Percentiles rank a stretch among this genome's conserved stretches.
Evolutionary conservation across 2,329 filamentous ascomycete species (phyloP).

Genomic region (Beauveria sp.): DNA sequence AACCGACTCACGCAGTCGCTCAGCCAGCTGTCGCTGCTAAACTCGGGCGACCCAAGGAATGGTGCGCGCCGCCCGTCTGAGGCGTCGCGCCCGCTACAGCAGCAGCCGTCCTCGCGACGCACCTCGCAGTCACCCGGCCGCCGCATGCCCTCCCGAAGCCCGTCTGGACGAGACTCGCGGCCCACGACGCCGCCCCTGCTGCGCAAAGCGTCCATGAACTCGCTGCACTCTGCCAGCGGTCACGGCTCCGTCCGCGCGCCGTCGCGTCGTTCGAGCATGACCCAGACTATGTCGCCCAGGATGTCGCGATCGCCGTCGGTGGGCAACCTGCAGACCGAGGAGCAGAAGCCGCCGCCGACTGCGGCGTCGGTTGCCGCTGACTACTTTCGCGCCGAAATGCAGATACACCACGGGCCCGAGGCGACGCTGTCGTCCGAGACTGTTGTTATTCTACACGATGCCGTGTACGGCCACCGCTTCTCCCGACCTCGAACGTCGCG

Average conservation of each 20-base stretch:
- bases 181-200: conserved; percentile 43
- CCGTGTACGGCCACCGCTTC: conserved; percentile 90
- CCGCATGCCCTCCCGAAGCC: conserved; percentile 34
- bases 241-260: conserved; percentile 28
- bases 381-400: conserved; percentile 64
- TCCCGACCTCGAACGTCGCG: conserved; percentile 74
- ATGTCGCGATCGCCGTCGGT: conserved; percentile 28
- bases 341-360: conserved; percentile 34
- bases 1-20: conserved; percentile 33
- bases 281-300: conserved; percentile 36
- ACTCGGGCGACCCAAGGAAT: conserved; percentile 16
- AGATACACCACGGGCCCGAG: conserved; percentile 46
- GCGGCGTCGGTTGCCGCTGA: conserved; percentile 53
- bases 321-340: conserved; percentile 19
- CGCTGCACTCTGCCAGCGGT: conserved; percentile 43
- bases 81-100: conserved; percentile 29
- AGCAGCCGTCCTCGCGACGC: conserved; percentile 27
- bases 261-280: conserved; percentile 42
- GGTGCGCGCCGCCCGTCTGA: conserved; percentile 21
- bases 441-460: conserved; percentile 82
- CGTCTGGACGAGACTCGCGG: conserved; percentile 35
- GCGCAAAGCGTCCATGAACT: conserved; percentile 51
- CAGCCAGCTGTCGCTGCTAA: conserved; percentile 36
- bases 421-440: conserved; percentile 48
- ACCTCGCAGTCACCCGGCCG: conserved; percentile 31